These are phyloP conservation scores for Tricholomella constricta DNA, from an alignment of 768 basidiomycete species.

Conservation along the genomic window DNA sequence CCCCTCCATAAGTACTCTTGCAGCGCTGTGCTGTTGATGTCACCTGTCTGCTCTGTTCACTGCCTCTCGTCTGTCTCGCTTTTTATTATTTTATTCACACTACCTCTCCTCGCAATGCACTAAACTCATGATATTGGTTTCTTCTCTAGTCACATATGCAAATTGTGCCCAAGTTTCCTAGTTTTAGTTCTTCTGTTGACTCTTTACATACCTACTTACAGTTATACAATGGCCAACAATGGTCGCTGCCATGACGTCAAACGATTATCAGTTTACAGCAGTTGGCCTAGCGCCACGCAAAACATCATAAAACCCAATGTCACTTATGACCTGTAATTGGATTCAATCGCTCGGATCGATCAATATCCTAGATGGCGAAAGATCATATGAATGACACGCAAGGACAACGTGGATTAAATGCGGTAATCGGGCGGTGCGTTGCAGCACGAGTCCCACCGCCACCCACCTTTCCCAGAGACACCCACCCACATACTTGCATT, in stretches of 20 bases:
- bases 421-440: not conserved
- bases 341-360: not conserved
- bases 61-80: conserved; percentile 22
- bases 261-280: too few species aligned
- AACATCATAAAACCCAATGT: too few species aligned
- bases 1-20: not conserved
- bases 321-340: too few species aligned
- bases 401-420: conserved; percentile 2
- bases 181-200: too few species aligned
- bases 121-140: conserved; percentile 15
- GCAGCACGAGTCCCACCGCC: not conserved
- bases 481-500: not conserved
- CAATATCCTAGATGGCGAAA: not conserved
- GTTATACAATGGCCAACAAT: too few species aligned
- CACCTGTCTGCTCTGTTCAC: conserved; percentile 6
- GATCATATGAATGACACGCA: not conserved
- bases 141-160: conserved; percentile 22
- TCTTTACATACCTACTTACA: too few species aligned
- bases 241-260: too few species aligned
- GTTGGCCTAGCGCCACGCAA: too few species aligned
- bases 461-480: not conserved
- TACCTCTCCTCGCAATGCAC: conserved; percentile 21
- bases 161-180: conserved; percentile 12
- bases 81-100: conserved; percentile 21
- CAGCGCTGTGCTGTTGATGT: conserved; percentile 9